Base-by-base conservation (phyloP, 202 grass and related monocot genomes). In the Panicum virgatum region DNA sequence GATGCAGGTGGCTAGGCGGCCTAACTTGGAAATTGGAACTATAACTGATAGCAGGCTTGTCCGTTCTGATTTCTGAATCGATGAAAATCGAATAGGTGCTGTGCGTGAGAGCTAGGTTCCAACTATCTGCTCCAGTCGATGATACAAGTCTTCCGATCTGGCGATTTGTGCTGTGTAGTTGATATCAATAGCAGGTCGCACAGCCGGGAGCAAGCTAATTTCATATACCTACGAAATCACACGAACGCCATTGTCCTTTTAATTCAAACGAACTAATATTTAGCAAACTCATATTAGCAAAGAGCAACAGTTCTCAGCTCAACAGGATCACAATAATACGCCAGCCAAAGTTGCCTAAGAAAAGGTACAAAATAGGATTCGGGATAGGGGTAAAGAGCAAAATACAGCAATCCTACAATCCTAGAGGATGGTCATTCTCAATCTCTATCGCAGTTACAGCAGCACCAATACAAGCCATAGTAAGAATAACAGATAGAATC, bases 391-490 rank as follows among this genome's bases (percentile, higher is more conserved):
- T n/a, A n/a, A 9, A 12, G 20, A 47, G n/a, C 27, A 34, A 39
- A 18, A 61, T 20, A 81, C 15, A 12, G 30, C 29, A 85, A 52
- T 19, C 66, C 88, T 86, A 89, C 26, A 46, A 73, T 53, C 51
- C 71, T 66, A 74, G 56, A 73, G 43, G 50, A 79, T 22, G 42
- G 43, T 16, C 23, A 56, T 79, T 62, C 30, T n/a, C 0, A 27
- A 50, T 66, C 51, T 70, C 77, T 71, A 76, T 47, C 44, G 52
- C n/a, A 79, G 29, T 86, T 86, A 79, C 84, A 90, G 68, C 78
- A 69, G 30, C 36, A 72, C 38, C 36, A 45, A 30, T 34, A 59
- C 66, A 53, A 37, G 73, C 79, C 72, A 81, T 23, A 48, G 29
- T 69, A 69, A 16, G 6, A 12, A 26, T 26, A 11, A 69, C 54